Evolutionary conservation across 1,139 yeast species (phyloP).

Genomic region (Candida albicans): DNA sequence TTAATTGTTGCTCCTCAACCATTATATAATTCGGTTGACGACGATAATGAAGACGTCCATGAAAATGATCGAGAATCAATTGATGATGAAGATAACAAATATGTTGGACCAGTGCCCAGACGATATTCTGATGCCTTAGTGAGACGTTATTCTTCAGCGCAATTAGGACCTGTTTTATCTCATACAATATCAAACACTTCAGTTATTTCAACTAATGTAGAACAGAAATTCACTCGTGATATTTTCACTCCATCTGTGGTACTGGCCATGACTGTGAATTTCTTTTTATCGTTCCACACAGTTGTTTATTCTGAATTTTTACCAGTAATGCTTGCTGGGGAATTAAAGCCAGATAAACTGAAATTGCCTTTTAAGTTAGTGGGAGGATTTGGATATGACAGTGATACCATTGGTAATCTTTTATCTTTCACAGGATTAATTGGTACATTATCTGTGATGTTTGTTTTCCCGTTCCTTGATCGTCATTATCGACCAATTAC

Average conservation of each 20-base stretch:
- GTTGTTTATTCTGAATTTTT: constrained; percentile 58
- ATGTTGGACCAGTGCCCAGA: constrained; percentile 31
- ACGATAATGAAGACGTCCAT: constrained; percentile 6
- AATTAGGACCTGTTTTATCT: constrained; percentile 15
- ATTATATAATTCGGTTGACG: constrained; percentile 1
- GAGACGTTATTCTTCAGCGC: constrained; percentile 40
- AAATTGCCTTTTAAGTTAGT: constrained; percentile 29
- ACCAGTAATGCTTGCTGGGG: constrained; percentile 60
- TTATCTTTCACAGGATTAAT: constrained; percentile 57
- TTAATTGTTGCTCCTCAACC: constrained; percentile 3
- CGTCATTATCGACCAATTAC: constrained; percentile 46
- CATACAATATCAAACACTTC: constrained; percentile 13
- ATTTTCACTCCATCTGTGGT: constrained; percentile 39
- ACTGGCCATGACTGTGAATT: constrained; percentile 41
- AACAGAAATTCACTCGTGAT: constrained; percentile 14
- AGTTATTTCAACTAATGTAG: constrained; percentile 12
- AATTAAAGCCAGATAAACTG: constrained; percentile 32
- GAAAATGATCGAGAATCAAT: background rate
- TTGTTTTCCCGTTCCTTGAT: constrained; percentile 58
- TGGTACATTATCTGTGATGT: constrained; percentile 52
- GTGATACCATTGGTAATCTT: constrained; percentile 53
- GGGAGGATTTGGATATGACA: constrained; percentile 35
- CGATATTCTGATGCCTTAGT: constrained; percentile 40
- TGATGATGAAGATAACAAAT: constrained; percentile 17
- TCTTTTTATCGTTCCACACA: constrained; percentile 49